These are phyloP conservation scores for Podospora pseudocomata DNA, from an alignment of 495 filamentous ascomycete species.

Conservation along the genomic window DNA sequence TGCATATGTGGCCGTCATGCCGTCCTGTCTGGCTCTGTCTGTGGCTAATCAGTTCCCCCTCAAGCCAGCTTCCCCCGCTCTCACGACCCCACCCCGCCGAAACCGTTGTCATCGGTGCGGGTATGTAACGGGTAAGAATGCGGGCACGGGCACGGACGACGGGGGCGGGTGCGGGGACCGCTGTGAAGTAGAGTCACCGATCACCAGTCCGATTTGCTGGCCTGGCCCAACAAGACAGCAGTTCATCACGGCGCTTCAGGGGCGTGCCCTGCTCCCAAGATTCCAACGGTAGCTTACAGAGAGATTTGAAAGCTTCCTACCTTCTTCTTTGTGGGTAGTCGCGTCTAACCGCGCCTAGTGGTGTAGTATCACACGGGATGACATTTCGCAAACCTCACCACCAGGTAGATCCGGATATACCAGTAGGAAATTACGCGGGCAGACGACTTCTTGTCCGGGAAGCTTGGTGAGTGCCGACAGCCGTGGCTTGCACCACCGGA, in stretches of 20 bases:
- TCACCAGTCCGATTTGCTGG: neutral
- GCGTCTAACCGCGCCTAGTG: neutral
- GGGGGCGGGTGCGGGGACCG: neutral
- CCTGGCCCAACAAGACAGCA: neutral
- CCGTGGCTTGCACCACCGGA: slow-evolving; percentile 5
- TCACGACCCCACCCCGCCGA: neutral
- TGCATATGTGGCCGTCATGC: neutral
- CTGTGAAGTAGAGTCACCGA: neutral
- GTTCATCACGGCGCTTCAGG: neutral
- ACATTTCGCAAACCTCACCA: neutral
- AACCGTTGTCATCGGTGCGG: neutral
- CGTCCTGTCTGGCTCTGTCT: neutral
- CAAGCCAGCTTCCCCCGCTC: neutral
- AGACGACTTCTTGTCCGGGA: neutral
- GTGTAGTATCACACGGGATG: neutral
- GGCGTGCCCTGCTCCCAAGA: neutral
- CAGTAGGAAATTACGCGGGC: neutral
- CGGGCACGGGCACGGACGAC: neutral
- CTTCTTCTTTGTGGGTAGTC: neutral
- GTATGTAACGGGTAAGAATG: neutral
- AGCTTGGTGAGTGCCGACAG: slow-evolving; percentile 13
- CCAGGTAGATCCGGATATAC: neutral
- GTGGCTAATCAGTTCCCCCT: neutral
- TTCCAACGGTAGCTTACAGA: neutral
- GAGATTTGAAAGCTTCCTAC: neutral